These are phyloP conservation scores for Populus simonii DNA, from an alignment of 345 rosid genomes.

Conservation along the genomic window DNA sequence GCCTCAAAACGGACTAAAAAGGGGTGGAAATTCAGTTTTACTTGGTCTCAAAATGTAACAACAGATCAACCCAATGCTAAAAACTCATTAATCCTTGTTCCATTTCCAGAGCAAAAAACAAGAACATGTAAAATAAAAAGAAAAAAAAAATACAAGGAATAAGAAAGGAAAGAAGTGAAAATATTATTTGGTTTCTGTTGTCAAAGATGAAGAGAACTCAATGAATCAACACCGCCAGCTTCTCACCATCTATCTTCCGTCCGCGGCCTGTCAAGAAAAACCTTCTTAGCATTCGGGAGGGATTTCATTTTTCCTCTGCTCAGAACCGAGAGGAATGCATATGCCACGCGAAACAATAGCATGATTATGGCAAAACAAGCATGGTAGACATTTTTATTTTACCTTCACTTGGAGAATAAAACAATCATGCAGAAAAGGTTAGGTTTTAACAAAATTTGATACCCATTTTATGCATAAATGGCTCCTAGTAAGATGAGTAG, in stretches of 20 bases:
- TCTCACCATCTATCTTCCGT: constrained; percentile 67
- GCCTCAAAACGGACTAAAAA: constrained; percentile 18
- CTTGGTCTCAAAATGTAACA: constrained; percentile 31
- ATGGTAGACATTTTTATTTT: neutral
- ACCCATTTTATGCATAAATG: neutral
- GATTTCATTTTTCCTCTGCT: neutral
- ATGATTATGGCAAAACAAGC: neutral
- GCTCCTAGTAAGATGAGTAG: neutral
- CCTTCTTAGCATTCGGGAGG: neutral
- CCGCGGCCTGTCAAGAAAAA: constrained; percentile 46
- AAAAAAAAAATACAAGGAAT: neutral
- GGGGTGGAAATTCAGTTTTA: constrained; percentile 30
- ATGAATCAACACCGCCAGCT: constrained; percentile 21
- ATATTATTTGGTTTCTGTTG: constrained; percentile 36
- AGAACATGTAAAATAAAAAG: constrained; percentile 9
- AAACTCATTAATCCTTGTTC: constrained; percentile 43
- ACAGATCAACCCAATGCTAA: constrained; percentile 30
- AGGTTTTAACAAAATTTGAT: neutral
- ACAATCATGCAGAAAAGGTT: neutral
- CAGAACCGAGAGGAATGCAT: neutral
- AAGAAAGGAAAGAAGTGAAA: constrained; percentile 14
- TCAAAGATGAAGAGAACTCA: constrained; percentile 20
- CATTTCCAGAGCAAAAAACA: constrained; percentile 35
- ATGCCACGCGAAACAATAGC: neutral
- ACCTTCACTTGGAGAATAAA: neutral